Evolutionary conservation across 441 rosid species (phyloP), one percentile per base, ranked within the genome.

Genomic region (Hypseocharis bilobata): DNA sequence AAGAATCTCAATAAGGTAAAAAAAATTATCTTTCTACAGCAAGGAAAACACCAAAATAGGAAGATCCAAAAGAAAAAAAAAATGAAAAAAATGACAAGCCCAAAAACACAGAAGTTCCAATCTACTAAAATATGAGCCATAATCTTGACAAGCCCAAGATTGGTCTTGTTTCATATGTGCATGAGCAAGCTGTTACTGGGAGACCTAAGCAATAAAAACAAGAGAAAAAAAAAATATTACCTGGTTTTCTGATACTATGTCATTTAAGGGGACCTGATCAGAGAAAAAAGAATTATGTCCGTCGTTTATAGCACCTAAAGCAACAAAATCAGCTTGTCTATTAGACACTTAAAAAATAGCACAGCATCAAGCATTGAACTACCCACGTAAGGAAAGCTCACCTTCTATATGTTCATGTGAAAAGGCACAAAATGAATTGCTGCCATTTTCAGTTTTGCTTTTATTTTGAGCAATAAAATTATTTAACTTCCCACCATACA

Each of bases 401-500:
- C 89, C 85, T 57, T 73, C 66, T 3, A 22, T 59, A n/a, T 1
- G 67, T 77, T 74, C 63, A 47, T 52, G 67, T 17, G 62, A 69
- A 75, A 66, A 57, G 63, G 64, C 45, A 26, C 66, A 73, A 42
- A 64, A 61, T 66, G 75, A 68, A 74, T 38, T n/a, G 4, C 68
- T 63, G 58, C 42, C 60, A 44, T 72, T 64, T 70, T 75, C 76
- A 64, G 78, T 71, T 78, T 74, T 72, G 30, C 73, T 82, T 70
- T 75, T 82, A 54, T 65, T 81, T 76, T 82, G 74, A 66, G 83
- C 77, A 75, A 88, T 79, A 59, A 84, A 79, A 63, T 74, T 80
- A 54, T 64, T 73, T 73, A 92, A 66, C 80, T 88, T 86, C 66
- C 94, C 96, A 1, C 89, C 89, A 67, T 92, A 92, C 56, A 80